Evolutionary conservation across 1,284 basidiomycete genomes (phyloP).

Genomic region (Cutaneotrichosporon sp.): DNA sequence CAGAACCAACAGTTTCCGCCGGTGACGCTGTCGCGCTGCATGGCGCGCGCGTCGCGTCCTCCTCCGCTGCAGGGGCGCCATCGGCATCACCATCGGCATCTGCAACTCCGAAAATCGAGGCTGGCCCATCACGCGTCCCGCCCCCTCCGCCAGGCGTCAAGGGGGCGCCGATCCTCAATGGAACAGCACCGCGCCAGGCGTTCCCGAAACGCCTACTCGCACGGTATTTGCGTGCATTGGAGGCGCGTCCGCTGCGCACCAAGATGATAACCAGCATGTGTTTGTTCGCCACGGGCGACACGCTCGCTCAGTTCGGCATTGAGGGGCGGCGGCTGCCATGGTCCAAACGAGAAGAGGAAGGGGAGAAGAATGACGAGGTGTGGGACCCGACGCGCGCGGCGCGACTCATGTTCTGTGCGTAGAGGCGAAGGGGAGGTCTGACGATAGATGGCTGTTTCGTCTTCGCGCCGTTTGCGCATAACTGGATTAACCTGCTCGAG

Average conservation of each 20-base stretch:
- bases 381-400: constrained; percentile 17
- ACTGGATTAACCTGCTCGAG: constrained; percentile 23
- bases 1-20: neutral
- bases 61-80: neutral
- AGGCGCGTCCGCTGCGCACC: constrained; percentile 19
- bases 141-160: constrained; percentile 3
- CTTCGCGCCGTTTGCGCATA: constrained; percentile 27
- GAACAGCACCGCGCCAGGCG: neutral
- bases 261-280: constrained; percentile 22
- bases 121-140: neutral
- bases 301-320: constrained; percentile 27
- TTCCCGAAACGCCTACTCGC: constrained; percentile 3
- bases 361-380: constrained; percentile 1
- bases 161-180: neutral
- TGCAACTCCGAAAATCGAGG: constrained; percentile 1
- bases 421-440: too few relatives aligned
- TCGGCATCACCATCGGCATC: neutral
- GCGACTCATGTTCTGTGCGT: constrained; percentile 21
- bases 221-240: constrained; percentile 15
- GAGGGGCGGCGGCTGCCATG: constrained; percentile 19
- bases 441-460: constrained; percentile 18
- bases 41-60: neutral
- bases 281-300: constrained; percentile 17
- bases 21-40: neutral
- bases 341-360: neutral